phyloP scores from a whole-genome alignment of 2,329 filamentous ascomycete species.

The Huntiella bhutanensis region DNA sequence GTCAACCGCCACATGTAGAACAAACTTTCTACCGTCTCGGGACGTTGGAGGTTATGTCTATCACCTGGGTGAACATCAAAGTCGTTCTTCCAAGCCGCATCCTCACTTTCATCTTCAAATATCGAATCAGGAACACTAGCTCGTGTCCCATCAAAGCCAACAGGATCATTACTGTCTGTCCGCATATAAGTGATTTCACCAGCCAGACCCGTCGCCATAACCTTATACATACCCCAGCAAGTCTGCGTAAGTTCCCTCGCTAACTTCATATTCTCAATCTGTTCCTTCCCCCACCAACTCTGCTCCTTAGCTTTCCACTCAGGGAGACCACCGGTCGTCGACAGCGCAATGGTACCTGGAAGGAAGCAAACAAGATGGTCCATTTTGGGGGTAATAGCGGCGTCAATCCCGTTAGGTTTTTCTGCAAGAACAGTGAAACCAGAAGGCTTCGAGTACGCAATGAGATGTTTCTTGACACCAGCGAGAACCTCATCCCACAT shows the following conservation, averaged over 20 bases:
- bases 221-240: constrained; percentile 95
- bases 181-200: constrained; percentile 89
- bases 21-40: constrained; percentile 88
- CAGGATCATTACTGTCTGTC: constrained; percentile 28
- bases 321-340: constrained; percentile 58
- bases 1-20: constrained; percentile 99
- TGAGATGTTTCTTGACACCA: constrained; percentile 76
- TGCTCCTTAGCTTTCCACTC: constrained; percentile 57
- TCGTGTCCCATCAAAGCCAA: constrained; percentile 17
- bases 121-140: not conserved
- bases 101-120: constrained; percentile 5
- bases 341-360: constrained; percentile 85
- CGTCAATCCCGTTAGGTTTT: constrained; percentile 52
- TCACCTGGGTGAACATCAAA: constrained; percentile 68
- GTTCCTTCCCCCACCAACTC: constrained; percentile 52
- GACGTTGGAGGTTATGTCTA: constrained; percentile 79
- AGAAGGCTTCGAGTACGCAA: constrained; percentile 68
- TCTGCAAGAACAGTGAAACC: constrained; percentile 83
- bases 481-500: constrained; percentile 80
- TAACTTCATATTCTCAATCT: constrained; percentile 74
- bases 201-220: constrained; percentile 75
- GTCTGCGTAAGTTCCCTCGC: constrained; percentile 87
- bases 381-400: constrained; percentile 68
- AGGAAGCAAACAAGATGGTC: constrained; percentile 96
- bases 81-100: constrained; percentile 54